These are phyloP conservation scores for Gossypium bickii DNA, from an alignment of 345 rosid genomes.

Conservation along the genomic window DNA sequence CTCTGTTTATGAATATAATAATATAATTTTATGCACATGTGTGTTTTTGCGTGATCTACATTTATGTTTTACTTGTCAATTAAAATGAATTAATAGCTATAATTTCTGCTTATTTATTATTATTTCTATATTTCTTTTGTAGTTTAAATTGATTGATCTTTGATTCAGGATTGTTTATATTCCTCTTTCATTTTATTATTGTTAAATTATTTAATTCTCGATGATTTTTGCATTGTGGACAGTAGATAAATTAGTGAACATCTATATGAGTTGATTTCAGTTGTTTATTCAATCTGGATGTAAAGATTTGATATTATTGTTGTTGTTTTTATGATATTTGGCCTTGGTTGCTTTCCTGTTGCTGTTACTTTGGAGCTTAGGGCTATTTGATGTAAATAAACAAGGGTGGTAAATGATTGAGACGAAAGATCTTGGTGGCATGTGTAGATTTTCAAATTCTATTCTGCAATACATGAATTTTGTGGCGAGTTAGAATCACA, in stretches of 20 bases:
- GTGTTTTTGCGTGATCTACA: background rate
- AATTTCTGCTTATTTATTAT: background rate
- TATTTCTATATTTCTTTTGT: background rate
- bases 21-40: background rate
- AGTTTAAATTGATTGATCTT: background rate
- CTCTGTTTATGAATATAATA: background rate
- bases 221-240: background rate
- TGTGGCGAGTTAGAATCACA: background rate
- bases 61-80: background rate
- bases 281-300: background rate
- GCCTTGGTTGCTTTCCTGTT: background rate
- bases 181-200: background rate
- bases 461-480: background rate
- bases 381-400: too few species aligned
- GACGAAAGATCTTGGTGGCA: background rate
- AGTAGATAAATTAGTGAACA: background rate
- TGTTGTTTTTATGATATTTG: background rate
- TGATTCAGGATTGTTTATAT: background rate
- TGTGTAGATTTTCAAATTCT: background rate
- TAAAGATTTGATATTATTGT: background rate
- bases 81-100: background rate
- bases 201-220: background rate
- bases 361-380: background rate
- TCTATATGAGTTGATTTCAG: slow-evolving; percentile 1
- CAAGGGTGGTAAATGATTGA: too few species aligned